phyloP scores from a whole-genome alignment of 2,329 filamentous ascomycete species.

The Sclerotinia glacialis region DNA sequence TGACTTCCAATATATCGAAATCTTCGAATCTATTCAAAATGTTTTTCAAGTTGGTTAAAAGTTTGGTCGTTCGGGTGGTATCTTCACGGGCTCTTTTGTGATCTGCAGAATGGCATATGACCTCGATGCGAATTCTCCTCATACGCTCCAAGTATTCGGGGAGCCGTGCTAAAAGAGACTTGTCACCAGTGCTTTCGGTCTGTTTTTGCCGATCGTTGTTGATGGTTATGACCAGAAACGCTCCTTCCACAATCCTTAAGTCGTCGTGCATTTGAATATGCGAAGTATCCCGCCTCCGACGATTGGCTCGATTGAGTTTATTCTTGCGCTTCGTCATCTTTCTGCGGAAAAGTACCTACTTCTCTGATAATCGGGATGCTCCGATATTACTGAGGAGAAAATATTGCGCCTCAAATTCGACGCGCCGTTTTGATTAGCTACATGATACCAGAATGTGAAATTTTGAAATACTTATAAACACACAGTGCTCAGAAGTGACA shows the following conservation, averaged over 20 bases:
- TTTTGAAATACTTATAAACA: not conserved
- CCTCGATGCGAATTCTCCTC: not conserved
- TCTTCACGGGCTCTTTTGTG: not conserved
- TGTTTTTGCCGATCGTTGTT: not conserved
- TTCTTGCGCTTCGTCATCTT: not conserved
- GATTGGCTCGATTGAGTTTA: not conserved
- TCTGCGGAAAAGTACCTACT: no score
- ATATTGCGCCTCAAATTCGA: not conserved
- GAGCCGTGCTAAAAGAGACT: not conserved
- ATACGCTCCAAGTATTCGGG: not conserved
- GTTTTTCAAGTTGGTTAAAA: not conserved
- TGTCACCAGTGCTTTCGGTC: not conserved
- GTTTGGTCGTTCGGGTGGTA: not conserved
- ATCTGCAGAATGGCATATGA: not conserved
- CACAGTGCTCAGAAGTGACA: not conserved
- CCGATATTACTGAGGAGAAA: not conserved
- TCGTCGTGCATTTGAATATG: not conserved
- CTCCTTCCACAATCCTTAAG: not conserved
- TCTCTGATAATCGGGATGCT: not conserved
- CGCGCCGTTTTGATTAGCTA: not conserved
- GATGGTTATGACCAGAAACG: not conserved
- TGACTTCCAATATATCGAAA: not conserved
- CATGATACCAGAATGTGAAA: not conserved
- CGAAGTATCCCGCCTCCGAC: not conserved
- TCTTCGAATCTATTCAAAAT: not conserved